Evolutionary conservation across 768 basidiomycete species (phyloP), one percentile per base, ranked within the genome.

Genomic region (Pleurotus eryngii): DNA sequence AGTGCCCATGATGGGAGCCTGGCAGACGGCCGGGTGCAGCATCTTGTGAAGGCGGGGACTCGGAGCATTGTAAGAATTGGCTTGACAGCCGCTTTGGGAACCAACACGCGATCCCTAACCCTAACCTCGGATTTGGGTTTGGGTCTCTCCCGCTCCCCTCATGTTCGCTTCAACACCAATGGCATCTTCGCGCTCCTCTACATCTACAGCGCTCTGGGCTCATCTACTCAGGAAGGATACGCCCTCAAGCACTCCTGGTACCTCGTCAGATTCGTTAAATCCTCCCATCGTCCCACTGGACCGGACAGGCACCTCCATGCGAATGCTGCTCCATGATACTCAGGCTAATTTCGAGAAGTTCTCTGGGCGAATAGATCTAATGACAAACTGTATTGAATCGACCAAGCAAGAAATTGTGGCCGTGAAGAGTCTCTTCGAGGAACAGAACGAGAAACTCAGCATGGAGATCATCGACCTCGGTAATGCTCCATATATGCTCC

Each of bases 241-340:
- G 9, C 63, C 55, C 3, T 49, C 68, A 1, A 56, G 65, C 12
- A 57, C 70, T 48, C 67, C 35, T 37, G 66, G 56, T 61, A 12
- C 62, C 61, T 50, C 59, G 61, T 30, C 68, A 26, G 47, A 65
- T 56, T 24, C 65, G 15, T n/a, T 72, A 6, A 57, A 70, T 5
- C 72, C 79, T n/a, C 76, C 81, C 9, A 60, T 76, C 42, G 74
- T 74, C 9, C 84, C 87, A 3, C 62, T 81, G 26, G 88, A 90
- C 71, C 89, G 81, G 62, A 79, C 81, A 8, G 82, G 80, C 11
- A 86, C 87, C 3, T 87, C 89, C 5, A 85, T 85, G 72, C 81
- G 88, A 40, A 78, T 90, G 61, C 76, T 90, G 11, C 71, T 91
- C 18, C 82, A 90, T 61, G 89, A 90, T 65, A 89, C 87, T 0